Percentiles rank a stretch among this genome's conserved stretches.
phyloP scores from a whole-genome alignment of 2,329 filamentous ascomycete species.

The Ceratocystis cubensis region DNA sequence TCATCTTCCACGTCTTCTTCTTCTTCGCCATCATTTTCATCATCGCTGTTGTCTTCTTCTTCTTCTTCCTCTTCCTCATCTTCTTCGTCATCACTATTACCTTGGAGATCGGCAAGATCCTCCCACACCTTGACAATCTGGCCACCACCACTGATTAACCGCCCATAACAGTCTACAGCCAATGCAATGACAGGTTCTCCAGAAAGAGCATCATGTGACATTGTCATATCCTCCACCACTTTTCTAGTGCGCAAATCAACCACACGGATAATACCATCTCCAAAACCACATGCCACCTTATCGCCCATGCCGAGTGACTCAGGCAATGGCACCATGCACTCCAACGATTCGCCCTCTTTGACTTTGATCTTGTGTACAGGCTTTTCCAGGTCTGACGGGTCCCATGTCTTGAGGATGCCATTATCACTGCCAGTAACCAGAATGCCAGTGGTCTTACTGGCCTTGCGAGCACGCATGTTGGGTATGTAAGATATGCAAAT shows the following conservation, averaged over 20 bases:
- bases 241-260: constrained; percentile 47
- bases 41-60: constrained; percentile 31
- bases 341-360: constrained; percentile 54
- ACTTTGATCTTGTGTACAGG: constrained; percentile 21
- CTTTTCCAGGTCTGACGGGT: constrained; percentile 75
- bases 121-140: constrained; percentile 84
- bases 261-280: constrained; percentile 66
- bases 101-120: constrained; percentile 50
- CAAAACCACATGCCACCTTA: constrained; percentile 66
- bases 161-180: constrained; percentile 70
- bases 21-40: constrained; percentile 29
- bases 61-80: constrained; percentile 37
- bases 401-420: constrained; percentile 84
- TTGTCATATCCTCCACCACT: constrained; percentile 49
- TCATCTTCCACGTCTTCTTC: constrained; percentile 24
- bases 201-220: constrained; percentile 72
- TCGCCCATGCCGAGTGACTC: constrained; percentile 43
- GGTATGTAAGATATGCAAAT: constrained; percentile 69
- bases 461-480: constrained; percentile 56
- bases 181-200: constrained; percentile 56
- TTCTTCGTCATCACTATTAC: constrained; percentile 34
- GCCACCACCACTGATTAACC: constrained; percentile 84
- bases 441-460: constrained; percentile 53
- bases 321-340: constrained; percentile 27
- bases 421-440: constrained; percentile 63